Conservation (phyloP, 345 rosid genomes). For the Durio zibethinus region DNA sequence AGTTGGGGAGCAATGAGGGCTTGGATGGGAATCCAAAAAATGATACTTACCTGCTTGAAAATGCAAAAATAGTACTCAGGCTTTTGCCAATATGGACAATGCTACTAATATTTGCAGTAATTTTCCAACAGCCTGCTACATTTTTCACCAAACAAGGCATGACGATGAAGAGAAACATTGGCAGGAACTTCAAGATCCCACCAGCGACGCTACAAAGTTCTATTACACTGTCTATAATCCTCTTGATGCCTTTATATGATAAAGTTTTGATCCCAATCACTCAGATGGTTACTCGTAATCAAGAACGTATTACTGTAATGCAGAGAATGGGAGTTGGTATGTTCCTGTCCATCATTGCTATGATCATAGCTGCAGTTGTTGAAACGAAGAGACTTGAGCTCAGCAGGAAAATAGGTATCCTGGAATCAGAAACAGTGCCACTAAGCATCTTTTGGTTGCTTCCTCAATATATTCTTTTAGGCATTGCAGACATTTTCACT, state of each 20-base stretch:
- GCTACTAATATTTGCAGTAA: slow-evolving; percentile 86
- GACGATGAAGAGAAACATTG: slow-evolving; percentile 74
- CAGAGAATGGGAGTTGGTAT: slow-evolving; percentile 92
- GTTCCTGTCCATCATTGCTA: slow-evolving; percentile 76
- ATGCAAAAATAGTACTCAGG: slow-evolving; percentile 43
- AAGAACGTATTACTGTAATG: slow-evolving; percentile 59
- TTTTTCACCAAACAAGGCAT: slow-evolving; percentile 93
- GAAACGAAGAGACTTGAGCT: slow-evolving; percentile 60
- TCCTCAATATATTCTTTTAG: slow-evolving; percentile 82
- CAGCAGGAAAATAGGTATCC: slow-evolving; percentile 26
- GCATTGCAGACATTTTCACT: slow-evolving; percentile 85
- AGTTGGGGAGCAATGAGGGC: slow-evolving; percentile 2
- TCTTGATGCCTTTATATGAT: slow-evolving; percentile 81
- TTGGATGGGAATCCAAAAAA: slow-evolving; percentile 19
- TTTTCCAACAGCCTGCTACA: slow-evolving; percentile 83
- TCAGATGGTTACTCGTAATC: slow-evolving; percentile 35
- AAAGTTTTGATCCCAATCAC: slow-evolving; percentile 53
- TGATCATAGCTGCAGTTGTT: slow-evolving; percentile 75
- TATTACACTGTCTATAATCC: slow-evolving; percentile 80
- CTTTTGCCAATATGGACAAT: slow-evolving; percentile 85
- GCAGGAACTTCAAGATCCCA: slow-evolving; percentile 73
- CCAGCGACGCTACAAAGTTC: slow-evolving; percentile 91
- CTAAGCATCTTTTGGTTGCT: slow-evolving; percentile 79
- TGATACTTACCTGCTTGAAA: slow-evolving; percentile 30
- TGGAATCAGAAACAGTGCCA: slow-evolving; percentile 27